Evolutionary conservation across 257 asterid genomes (phyloP), one percentile per base, ranked within the genome.

Genomic region (Scutellaria baicalensis): DNA sequence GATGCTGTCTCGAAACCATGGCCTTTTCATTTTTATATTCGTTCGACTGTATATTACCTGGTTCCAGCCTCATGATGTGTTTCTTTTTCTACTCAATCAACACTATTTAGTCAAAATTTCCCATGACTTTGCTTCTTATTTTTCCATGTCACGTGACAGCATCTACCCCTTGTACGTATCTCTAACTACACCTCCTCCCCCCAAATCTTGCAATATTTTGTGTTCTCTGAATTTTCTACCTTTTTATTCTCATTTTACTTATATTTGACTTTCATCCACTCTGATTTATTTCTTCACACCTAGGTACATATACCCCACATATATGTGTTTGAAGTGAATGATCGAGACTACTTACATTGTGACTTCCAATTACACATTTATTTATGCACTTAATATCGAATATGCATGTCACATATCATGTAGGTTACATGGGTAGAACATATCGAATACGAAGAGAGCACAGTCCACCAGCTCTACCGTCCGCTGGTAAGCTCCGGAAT

Each of bases 391-490:
- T 35, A 33, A 2, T 35, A 14, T 11, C 36, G 64, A 11, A 12
- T 48, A 5, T 48, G 6, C 20, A 2, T 5, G 17, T 36, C 12
- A 48, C 6, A 4, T 1, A 3, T 0, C 13, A 39, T 55, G 51
- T 71, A 92, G 99, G 96, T 93, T 17, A 93, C 96, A 9, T 93
- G 97, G 97, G 85, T 93, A 10, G 99, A 93, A 69, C 99, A 93
- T 52, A 81, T 85, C 0, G 96, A 93, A 66, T 93, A 89, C 16
- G 96, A 93, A n/a, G 97, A 93, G 70, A 76, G 84, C 1, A 59
- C 40, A 0, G 84, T 91, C 47, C 99, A 93, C 84, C 91, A 88
- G 60, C 91, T 89, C 57, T 93, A 89, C 75, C 91, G 92, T 10
- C 84, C 89, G 33, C 44, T 84, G 38, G 73, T 93, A 47, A 62